A percentile compares a stretch with the other conserved stretches of the same genome.
Evolutionary conservation across 139 green algal species (phyloP).

Genomic region (Mychonastes homosphaera): DNA sequence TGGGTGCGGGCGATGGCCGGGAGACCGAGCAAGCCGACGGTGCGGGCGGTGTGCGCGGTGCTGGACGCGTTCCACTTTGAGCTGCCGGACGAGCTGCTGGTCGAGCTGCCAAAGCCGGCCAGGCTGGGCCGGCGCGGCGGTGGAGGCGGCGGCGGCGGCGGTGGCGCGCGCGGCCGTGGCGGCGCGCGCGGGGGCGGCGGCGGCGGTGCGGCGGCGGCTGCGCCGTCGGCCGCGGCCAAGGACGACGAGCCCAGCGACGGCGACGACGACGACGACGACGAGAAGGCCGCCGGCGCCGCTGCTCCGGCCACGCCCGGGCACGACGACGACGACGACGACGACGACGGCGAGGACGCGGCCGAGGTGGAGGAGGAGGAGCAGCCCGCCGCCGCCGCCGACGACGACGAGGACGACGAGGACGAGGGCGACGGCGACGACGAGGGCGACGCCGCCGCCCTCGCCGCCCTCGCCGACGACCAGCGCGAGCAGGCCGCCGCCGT

Average conservation of each 20-base stretch:
- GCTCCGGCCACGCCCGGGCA: no score
- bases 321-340: constrained; percentile 1
- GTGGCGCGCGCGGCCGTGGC: constrained; percentile 3
- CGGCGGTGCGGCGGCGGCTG: background rate
- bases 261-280: background rate
- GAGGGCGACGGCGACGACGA: constrained; percentile 9
- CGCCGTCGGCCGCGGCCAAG: background rate
- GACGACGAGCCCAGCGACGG: constrained; percentile 7
- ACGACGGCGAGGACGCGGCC: constrained; percentile 2
- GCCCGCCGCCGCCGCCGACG: constrained; percentile 4
- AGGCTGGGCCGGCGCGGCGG: constrained; percentile 1
- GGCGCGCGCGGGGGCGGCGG: background rate
- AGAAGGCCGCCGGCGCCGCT: constrained; percentile 2
- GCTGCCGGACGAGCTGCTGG: constrained; percentile 18
- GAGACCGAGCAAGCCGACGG: constrained; percentile 18
- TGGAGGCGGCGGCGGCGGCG: background rate
- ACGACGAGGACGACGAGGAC: constrained; percentile 6
- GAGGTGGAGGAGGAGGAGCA: constrained; percentile 19
- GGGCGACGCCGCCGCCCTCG: background rate
- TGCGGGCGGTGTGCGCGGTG: constrained; percentile 55
- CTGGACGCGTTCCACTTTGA: constrained; percentile 75
- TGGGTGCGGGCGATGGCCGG: constrained; percentile 42
- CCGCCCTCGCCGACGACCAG: background rate
- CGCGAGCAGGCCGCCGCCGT: background rate
- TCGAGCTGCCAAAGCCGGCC: background rate